Evolutionary conservation across 2,329 filamentous ascomycete species (phyloP).

Genomic region (Penicillium palitans): DNA sequence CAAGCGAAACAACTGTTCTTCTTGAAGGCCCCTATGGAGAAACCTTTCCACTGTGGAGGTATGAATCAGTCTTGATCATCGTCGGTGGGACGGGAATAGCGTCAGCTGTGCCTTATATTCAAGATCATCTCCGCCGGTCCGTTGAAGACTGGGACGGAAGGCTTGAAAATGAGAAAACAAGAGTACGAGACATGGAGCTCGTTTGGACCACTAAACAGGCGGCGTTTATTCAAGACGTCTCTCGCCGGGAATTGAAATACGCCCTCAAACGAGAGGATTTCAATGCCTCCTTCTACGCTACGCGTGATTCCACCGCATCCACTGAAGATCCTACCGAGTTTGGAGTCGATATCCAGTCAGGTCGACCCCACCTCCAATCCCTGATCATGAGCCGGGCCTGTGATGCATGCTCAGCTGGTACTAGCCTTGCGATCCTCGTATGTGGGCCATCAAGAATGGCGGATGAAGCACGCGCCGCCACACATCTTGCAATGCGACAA

Average conservation of each 20-base stretch:
- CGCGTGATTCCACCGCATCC: conserved; percentile 8
- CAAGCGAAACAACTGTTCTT: conserved; percentile 40
- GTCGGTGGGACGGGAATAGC: conserved; percentile 36
- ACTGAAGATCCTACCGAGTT: conserved; percentile 1
- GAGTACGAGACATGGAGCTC: conserved; percentile 33
- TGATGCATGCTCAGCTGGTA: conserved; percentile 29
- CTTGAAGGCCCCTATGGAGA: conserved; percentile 55
- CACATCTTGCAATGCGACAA: conserved; percentile 38
- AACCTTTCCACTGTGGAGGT: conserved; percentile 43
- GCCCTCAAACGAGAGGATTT: conserved; percentile 34
- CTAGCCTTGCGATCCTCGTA: conserved; percentile 42
- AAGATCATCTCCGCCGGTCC: conserved; percentile 32
- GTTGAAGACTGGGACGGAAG: conserved; percentile 3
- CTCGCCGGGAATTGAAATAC: conserved; percentile 27
- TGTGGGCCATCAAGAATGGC: conserved; percentile 51
- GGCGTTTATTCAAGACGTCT: conserved; percentile 33
- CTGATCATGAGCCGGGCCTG: conserved; percentile 37
- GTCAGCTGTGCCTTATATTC: conserved; percentile 51
- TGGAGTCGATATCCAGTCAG: conserved; percentile 29
- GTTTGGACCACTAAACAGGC: conserved; percentile 38
- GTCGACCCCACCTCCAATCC: conserved; percentile 42
- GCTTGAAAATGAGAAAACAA: conserved; percentile 17
- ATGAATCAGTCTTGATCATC: conserved; percentile 55
- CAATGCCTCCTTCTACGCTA: conserved; percentile 34
- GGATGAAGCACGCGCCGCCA: conserved; percentile 45